Conservation (phyloP, 1,284 basidiomycete species). For the Chalciporus sp. region DNA sequence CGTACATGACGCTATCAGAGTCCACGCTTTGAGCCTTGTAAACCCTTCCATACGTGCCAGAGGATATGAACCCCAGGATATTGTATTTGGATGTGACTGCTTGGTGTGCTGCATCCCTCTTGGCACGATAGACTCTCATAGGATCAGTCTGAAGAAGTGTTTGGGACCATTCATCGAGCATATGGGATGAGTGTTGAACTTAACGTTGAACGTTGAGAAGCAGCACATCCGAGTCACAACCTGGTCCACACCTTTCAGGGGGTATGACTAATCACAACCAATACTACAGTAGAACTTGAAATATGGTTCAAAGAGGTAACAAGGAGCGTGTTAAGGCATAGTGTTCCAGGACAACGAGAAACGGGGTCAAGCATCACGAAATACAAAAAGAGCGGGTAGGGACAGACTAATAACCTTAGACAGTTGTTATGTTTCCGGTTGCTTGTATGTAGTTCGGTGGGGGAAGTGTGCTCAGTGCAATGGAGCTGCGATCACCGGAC, state of each 20-base stretch:
- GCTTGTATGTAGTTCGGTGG: constrained; percentile 30
- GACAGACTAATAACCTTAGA: neutral
- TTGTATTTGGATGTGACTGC: constrained; percentile 82
- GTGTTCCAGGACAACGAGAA: too few species aligned
- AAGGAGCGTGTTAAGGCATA: neutral
- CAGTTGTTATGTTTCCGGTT: neutral
- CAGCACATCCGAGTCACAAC: too few species aligned
- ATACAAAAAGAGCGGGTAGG: neutral
- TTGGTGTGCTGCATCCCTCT: constrained; percentile 68
- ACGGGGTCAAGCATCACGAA: neutral
- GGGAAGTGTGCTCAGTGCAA: constrained; percentile 19
- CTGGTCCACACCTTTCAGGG: neutral
- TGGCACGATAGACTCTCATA: constrained; percentile 85
- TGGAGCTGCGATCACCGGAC: constrained; percentile 12
- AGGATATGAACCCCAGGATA: constrained; percentile 97
- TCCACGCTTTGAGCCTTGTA: constrained; percentile 91
- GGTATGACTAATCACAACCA: neutral
- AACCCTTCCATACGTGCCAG: constrained; percentile 96
- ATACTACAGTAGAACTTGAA: too few species aligned
- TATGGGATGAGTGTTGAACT: constrained; percentile 16
- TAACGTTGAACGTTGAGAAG: too few species aligned
- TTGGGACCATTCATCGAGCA: constrained; percentile 42
- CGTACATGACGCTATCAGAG: constrained; percentile 72
- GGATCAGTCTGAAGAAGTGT: constrained; percentile 58
- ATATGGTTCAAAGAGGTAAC: neutral